Evolutionary conservation across 768 basidiomycete species (phyloP), one percentile per base, ranked within the genome.

Genomic region (Lactarius hengduanensis): DNA sequence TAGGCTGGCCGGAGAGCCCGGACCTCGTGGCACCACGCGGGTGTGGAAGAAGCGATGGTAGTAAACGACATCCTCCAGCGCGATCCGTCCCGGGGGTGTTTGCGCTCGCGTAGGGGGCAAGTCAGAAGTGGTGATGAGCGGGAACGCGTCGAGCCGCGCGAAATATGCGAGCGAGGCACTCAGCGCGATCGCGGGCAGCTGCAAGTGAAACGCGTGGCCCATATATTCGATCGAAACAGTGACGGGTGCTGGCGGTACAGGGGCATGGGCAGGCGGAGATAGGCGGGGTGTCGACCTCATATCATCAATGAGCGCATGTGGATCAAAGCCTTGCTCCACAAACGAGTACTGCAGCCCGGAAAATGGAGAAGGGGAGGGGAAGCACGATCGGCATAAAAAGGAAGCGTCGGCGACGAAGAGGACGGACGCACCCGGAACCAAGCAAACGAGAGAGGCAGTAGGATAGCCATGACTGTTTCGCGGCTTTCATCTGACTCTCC

Each of bases 361-460:
- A 26, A 58, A 59, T 63, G 58, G 60, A 40, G 53, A 38, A 41
- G 43, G 47, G 38, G 36, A 54, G 54, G 38, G 53, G 57, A 36
- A 22, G 57, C 47, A 56, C 34, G 66, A 63, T 63, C 62, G 60
- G 55, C 34, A 47, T 41, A 53, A 59, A 43, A 54, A 38, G 61
- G 57, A 36, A 30, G 61, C 47, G 41, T 36, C 22, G 57, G 40
- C 8, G 59, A 30, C 32, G 34, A 56, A 53, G 22, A 26, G 34
- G 56, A 50, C 28, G 30, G 26, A 66, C 70, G 56, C 57, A 70
- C 70, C 55, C 59, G 64, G 53, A 69, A 70, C 47, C 68, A 65
- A 43, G 47, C 67, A 34, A 70, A 61, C 5, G 61, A 45, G 47
- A 62, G 59, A 18, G 70, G 70, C 41, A 30, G 15, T 1, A 70